Evolutionary conservation across 108 stramenopile species (phyloP).

Genomic region (Skeletonema tropicum): DNA sequence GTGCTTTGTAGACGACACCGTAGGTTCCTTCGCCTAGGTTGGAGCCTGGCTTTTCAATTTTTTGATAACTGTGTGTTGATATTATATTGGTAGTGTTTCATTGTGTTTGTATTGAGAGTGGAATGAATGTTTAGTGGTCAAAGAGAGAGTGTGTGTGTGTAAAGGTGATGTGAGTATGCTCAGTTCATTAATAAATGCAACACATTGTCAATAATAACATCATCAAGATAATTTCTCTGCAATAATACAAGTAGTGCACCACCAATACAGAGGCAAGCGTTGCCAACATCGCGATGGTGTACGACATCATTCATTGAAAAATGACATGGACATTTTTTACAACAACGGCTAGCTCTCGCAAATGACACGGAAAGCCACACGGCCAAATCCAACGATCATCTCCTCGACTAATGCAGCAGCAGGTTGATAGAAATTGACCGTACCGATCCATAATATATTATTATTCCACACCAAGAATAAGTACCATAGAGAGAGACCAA

Average conservation of each 20-base stretch:
- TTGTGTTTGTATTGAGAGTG: neutral
- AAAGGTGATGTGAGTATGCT: neutral
- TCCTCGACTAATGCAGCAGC: neutral
- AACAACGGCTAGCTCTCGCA: neutral
- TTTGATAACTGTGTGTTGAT: conserved; percentile 71
- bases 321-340: neutral
- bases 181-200: neutral
- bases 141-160: neutral
- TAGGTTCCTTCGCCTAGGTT: conserved; percentile 97
- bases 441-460: neutral
- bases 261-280: neutral
- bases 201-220: neutral
- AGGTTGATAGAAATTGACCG: neutral
- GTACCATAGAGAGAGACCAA: neutral
- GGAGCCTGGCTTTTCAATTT: conserved; percentile 95
- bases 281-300: neutral
- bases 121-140: neutral
- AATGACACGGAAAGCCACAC: neutral
- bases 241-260: neutral
- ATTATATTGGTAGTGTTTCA: neutral
- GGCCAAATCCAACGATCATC: neutral
- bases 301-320: neutral
- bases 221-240: neutral
- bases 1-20: conserved; percentile 92
- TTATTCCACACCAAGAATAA: neutral